Percentiles rank a stretch among this genome's conserved stretches.
Conservation (phyloP, 2,329 filamentous ascomycete species). For the Blastomyces silverae region DNA sequence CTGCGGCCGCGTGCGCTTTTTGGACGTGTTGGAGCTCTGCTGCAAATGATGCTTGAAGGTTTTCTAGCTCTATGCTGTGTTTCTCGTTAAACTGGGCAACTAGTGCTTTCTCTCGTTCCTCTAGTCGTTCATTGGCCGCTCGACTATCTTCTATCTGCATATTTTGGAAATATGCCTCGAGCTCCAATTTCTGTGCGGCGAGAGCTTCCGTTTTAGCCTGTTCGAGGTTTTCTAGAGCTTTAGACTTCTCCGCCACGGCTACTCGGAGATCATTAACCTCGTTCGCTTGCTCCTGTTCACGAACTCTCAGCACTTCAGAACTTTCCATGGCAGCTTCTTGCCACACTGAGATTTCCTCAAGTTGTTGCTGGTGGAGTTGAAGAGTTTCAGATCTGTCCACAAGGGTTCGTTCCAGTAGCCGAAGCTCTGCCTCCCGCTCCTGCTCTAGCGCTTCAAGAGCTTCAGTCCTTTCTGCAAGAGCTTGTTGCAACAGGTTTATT, state of each 20-base stretch:
- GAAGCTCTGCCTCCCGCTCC: background rate
- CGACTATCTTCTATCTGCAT: background rate
- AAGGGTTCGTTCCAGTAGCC: background rate
- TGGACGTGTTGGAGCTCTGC: slow-evolving; percentile 8
- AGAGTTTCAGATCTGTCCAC: background rate
- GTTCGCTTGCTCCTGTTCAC: background rate
- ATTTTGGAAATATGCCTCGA: background rate
- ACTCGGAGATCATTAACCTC: background rate
- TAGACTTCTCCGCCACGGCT: background rate
- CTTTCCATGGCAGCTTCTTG: background rate
- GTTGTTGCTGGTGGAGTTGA: background rate
- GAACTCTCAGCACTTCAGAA: background rate
- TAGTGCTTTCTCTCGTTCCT: slow-evolving; percentile 1
- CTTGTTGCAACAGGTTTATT: background rate
- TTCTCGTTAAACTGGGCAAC: slow-evolving; percentile 4
- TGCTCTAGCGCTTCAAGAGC: background rate
- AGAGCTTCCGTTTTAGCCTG: background rate
- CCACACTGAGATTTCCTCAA: background rate
- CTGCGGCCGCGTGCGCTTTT: slow-evolving; percentile 6
- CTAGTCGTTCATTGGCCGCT: background rate
- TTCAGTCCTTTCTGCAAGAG: slow-evolving; percentile 1
- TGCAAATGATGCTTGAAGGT: slow-evolving; percentile 2
- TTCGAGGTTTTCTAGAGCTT: background rate
- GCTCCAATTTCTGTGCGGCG: background rate
- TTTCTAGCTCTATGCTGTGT: background rate